Percentiles rank a stretch among this genome's conserved stretches.
These are phyloP conservation scores for Pistacia integerrima DNA, from an alignment of 345 rosid genomes.

Conservation along the genomic window DNA sequence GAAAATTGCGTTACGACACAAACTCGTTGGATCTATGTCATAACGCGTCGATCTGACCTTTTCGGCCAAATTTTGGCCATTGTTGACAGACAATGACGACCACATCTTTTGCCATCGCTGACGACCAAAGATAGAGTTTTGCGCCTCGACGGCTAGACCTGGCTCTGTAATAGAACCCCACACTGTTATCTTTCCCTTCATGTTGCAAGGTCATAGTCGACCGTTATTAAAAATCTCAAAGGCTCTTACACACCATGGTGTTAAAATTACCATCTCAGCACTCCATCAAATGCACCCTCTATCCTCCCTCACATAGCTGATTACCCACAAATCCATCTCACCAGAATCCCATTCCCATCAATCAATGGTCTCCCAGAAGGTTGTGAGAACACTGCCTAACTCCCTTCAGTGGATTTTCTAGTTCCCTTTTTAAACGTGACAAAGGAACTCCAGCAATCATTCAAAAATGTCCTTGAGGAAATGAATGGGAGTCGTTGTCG, in stretches of 20 bases:
- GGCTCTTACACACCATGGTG: neutral
- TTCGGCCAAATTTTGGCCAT: no score
- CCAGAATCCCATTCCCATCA: neutral
- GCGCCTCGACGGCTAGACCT: no score
- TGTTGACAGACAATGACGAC: no score
- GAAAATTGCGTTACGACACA: no score
- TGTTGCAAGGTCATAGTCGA: neutral
- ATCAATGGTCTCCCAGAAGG: conserved; percentile 9
- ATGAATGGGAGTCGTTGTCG: neutral
- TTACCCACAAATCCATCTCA: neutral
- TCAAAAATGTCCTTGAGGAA: neutral
- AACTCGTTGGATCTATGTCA: no score
- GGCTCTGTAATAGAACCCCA: neutral
- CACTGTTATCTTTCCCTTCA: neutral
- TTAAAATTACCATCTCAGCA: conserved; percentile 9
- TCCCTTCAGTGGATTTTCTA: neutral
- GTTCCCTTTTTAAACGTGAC: neutral
- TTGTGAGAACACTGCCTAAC: neutral
- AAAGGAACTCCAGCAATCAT: neutral
- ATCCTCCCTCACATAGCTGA: neutral
- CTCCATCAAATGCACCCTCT: neutral
- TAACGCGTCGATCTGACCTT: no score
- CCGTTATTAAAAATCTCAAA: neutral
- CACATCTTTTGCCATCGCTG: no score
- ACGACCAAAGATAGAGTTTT: no score